These are phyloP conservation scores for Mycena chlorophos DNA, from an alignment of 768 basidiomycete species.

Conservation along the genomic window DNA sequence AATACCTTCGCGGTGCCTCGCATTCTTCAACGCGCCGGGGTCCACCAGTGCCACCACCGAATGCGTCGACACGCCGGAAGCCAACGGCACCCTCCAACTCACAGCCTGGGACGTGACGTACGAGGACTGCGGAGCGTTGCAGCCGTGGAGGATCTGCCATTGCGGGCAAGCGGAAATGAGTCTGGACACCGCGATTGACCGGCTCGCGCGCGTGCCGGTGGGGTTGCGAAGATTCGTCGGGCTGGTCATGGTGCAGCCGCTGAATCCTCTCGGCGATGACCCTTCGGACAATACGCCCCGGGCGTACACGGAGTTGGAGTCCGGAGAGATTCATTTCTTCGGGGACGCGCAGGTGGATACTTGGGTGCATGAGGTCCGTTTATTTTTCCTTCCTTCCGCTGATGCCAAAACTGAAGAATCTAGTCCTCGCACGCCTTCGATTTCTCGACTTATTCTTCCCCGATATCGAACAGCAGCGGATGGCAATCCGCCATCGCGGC, in stretches of 20 bases:
- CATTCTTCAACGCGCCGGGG: neutral
- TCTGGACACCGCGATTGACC: conserved; percentile 7
- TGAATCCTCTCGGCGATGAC: neutral
- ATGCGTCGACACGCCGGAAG: too few species aligned
- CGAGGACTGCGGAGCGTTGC: conserved; percentile 9
- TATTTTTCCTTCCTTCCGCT: neutral
- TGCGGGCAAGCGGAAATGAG: conserved; percentile 10
- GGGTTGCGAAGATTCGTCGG: conserved; percentile 11
- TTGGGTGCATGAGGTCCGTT: conserved; percentile 12
- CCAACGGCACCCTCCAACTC: too few species aligned
- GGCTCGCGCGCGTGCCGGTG: conserved; percentile 10
- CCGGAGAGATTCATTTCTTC: conserved; percentile 9
- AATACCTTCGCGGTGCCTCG: neutral
- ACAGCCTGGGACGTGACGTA: neutral
- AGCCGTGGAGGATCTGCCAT: conserved; percentile 5
- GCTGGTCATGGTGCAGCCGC: neutral
- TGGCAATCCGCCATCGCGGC: neutral
- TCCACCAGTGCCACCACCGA: too few species aligned
- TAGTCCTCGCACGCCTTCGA: neutral
- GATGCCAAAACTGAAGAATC: neutral
- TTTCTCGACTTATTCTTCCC: neutral
- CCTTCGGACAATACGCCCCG: neutral
- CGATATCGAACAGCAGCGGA: neutral
- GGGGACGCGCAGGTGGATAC: conserved; percentile 5
- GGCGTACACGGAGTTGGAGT: conserved; percentile 7